These are phyloP conservation scores for Botrytis galanthina DNA, from an alignment of 2,329 filamentous ascomycete species.

Conservation along the genomic window DNA sequence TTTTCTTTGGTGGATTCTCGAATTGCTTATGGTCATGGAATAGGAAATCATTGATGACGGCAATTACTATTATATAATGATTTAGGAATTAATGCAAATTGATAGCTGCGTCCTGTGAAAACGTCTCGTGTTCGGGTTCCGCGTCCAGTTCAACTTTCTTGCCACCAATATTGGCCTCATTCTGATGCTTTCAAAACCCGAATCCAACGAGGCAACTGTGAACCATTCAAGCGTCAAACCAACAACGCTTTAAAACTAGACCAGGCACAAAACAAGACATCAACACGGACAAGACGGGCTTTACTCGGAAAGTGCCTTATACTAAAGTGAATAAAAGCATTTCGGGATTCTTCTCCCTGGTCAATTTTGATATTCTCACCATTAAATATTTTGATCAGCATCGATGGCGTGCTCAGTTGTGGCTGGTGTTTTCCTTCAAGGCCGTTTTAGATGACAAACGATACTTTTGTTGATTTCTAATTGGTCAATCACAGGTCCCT, in stretches of 20 bases:
- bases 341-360: not conserved
- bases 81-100: constrained; percentile 23
- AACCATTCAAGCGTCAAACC: not conserved
- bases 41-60: constrained; percentile 16
- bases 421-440: constrained; percentile 21
- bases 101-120: not conserved
- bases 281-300: not conserved
- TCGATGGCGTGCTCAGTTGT: constrained; percentile 20
- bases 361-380: constrained; percentile 14
- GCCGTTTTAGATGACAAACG: constrained; percentile 18
- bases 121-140: constrained; percentile 1
- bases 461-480: constrained; percentile 4
- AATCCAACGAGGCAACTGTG: not conserved
- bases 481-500: constrained; percentile 2
- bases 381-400: constrained; percentile 8
- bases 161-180: not conserved
- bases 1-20: not conserved
- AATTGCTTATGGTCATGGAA: constrained; percentile 5
- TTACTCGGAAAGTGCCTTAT: constrained; percentile 16
- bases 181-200: not conserved
- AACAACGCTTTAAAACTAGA: not conserved
- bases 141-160: not conserved
- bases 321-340: not conserved
- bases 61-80: constrained; percentile 22
- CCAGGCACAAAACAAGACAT: constrained; percentile 1